These are phyloP conservation scores for Lipomyces yamanashiensis DNA, from an alignment of 805 yeast genomes.

Conservation along the genomic window DNA sequence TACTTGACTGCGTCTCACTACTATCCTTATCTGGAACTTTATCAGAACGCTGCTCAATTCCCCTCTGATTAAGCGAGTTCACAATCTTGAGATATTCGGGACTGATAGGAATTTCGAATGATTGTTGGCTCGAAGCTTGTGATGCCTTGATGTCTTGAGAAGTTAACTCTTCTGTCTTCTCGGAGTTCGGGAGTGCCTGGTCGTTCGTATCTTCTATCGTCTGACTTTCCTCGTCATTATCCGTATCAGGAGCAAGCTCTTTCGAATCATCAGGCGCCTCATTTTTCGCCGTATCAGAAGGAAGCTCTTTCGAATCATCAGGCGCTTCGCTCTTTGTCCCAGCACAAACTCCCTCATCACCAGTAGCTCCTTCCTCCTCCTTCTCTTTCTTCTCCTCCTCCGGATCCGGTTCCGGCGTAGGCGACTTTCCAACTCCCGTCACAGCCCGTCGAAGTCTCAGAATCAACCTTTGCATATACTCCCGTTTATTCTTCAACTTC, in stretches of 20 bases:
- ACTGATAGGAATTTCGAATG: no score
- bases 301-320: neutral
- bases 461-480: conserved; percentile 27
- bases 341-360: neutral
- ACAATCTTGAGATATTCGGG: no score
- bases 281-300: neutral
- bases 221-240: neutral
- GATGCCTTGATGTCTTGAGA: no score
- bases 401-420: conserved; percentile 4
- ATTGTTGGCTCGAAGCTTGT: no score
- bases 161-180: no score
- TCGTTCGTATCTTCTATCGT: neutral
- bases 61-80: no score
- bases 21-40: no score
- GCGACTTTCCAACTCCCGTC: conserved; percentile 2
- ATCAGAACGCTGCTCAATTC: no score
- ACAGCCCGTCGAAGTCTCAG: conserved; percentile 13
- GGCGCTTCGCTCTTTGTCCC: neutral
- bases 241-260: neutral
- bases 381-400: neutral
- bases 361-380: neutral
- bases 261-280: neutral
- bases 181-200: no score
- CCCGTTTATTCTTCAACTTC: conserved; percentile 20
- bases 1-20: no score